Evolutionary conservation across 2,329 filamentous ascomycete genomes (phyloP).

Genomic region (Tolypocladium guangdongense): DNA sequence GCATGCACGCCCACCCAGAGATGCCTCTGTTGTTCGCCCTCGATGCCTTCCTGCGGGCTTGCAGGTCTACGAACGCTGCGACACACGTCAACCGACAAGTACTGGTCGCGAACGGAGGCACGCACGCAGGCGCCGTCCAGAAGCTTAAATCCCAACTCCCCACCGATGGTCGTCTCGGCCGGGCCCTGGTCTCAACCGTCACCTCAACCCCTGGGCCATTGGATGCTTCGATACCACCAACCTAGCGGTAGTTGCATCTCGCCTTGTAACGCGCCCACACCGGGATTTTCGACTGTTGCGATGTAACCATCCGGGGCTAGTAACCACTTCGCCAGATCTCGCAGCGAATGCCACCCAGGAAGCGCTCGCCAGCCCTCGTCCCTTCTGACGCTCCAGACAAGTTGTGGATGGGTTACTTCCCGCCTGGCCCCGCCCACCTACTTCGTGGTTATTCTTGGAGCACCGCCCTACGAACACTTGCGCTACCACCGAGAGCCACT

Average conservation of each 20-base stretch:
- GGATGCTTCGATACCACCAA: background rate
- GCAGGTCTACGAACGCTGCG: background rate
- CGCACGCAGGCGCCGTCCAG: background rate
- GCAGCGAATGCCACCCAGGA: constrained; percentile 4
- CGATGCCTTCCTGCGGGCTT: background rate
- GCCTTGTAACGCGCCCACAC: constrained; percentile 9
- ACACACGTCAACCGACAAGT: background rate
- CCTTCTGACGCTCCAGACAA: constrained; percentile 4
- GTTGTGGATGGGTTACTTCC: constrained; percentile 12
- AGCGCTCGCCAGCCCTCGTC: constrained; percentile 1
- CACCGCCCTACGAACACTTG: background rate
- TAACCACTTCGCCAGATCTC: constrained; percentile 10
- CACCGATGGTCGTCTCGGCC: background rate
- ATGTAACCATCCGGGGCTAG: constrained; percentile 15
- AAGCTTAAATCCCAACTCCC: background rate
- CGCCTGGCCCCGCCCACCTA: constrained; percentile 8
- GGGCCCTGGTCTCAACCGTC: background rate
- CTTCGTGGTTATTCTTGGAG: constrained; percentile 6
- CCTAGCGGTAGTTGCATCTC: constrained; percentile 1
- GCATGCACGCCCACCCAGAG: background rate
- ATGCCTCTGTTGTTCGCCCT: background rate
- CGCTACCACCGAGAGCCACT: constrained; percentile 1
- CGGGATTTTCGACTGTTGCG: constrained; percentile 7
- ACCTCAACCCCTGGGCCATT: background rate
- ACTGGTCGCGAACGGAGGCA: background rate